Percentiles rank a stretch among this genome's conserved stretches.
Evolutionary conservation across 352 stramenopile genomes (phyloP).

Genomic region (Globisporangium apiculatum): DNA sequence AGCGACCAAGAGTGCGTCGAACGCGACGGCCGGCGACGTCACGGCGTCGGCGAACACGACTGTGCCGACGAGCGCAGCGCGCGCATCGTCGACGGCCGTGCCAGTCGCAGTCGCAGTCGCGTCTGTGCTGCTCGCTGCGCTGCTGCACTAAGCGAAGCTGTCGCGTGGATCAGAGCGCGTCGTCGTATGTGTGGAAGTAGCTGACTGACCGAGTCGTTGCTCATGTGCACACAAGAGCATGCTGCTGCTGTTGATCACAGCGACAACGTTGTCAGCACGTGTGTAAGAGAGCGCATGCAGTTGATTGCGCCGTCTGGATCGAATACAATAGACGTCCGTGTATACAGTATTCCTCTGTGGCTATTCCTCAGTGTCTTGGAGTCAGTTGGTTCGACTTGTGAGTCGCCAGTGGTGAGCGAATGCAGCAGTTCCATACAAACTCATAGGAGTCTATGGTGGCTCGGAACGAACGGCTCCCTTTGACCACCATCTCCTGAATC

Average conservation of each 20-base stretch:
- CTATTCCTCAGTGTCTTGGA: background rate
- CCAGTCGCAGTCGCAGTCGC: conserved; percentile 20
- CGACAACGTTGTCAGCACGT: too few relatives aligned
- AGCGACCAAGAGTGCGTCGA: conserved; percentile 12
- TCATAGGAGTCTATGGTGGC: too few relatives aligned
- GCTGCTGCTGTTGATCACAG: background rate
- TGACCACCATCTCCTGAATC: too few relatives aligned
- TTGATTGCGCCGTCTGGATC: background rate
- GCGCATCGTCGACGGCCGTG: conserved; percentile 17
- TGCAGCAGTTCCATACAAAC: too few relatives aligned
- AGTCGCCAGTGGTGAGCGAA: too few relatives aligned
- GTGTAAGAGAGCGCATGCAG: too few relatives aligned
- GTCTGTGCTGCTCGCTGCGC: conserved; percentile 25
- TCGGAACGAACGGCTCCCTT: too few relatives aligned
- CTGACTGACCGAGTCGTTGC: background rate
- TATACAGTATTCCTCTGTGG: background rate
- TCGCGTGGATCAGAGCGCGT: background rate
- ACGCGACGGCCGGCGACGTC: conserved; percentile 5
- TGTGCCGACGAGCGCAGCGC: conserved; percentile 14
- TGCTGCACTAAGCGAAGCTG: conserved; percentile 5
- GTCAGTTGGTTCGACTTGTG: too few relatives aligned
- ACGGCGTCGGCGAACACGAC: conserved; percentile 10
- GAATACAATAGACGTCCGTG: conserved; percentile 1
- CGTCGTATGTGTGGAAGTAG: background rate
- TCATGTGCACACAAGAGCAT: background rate